Conservation (phyloP, 208 protist genomes). For the Jaenimonas drosophilae region DNA sequence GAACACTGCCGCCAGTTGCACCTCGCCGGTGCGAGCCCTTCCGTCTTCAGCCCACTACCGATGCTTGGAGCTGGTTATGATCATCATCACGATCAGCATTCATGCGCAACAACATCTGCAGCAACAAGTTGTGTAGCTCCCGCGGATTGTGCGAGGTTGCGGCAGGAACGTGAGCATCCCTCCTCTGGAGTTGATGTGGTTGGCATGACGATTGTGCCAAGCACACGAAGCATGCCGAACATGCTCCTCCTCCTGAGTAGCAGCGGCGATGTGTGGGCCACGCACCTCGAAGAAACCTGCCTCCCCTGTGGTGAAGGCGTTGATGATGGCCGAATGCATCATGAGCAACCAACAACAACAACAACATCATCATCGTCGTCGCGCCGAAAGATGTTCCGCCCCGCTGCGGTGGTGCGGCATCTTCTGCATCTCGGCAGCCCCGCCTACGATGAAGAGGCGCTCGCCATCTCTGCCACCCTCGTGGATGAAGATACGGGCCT, state of each 20-base stretch:
- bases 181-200: too few species aligned
- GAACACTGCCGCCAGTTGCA: too few species aligned
- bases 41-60: too few species aligned
- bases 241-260: constrained; percentile 53
- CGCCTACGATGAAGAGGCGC: constrained; percentile 13
- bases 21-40: too few species aligned
- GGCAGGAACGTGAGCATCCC: too few species aligned
- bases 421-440: constrained; percentile 8
- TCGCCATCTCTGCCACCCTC: constrained; percentile 31
- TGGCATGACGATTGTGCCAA: constrained; percentile 31
- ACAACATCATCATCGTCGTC: constrained; percentile 8
- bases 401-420: constrained; percentile 16
- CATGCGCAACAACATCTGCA: too few species aligned
- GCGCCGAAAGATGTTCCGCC: too few species aligned
- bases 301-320: constrained; percentile 13
- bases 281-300: constrained; percentile 27
- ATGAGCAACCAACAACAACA: background rate
- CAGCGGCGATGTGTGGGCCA: constrained; percentile 59
- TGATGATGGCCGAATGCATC: constrained; percentile 15
- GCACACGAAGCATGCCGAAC: constrained; percentile 36
- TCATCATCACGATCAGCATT: too few species aligned
- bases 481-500: constrained; percentile 69
- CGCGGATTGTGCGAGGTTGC: too few species aligned
- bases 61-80: too few species aligned
- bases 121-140: too few species aligned